Base-by-base conservation (phyloP, 345 rosid species). In the Eucalyptus sp. region DNA sequence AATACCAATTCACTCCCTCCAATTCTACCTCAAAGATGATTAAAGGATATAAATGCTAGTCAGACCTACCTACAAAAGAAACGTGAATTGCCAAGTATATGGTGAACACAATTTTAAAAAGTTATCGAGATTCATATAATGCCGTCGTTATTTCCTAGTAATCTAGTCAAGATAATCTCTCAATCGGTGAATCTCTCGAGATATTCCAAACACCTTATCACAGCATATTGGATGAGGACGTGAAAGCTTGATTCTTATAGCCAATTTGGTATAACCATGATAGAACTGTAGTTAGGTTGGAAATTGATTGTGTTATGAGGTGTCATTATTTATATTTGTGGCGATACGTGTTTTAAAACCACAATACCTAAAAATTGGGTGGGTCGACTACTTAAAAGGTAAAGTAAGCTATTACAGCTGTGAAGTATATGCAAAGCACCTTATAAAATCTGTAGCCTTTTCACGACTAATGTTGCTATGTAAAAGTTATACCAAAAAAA, bases 91-190 rank as follows among this genome's bases (percentile, higher is more conserved):
- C 37, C 76, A 64, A 64, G 0, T 27, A 27, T 60, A n/a, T 15
- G 41, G 41, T 64, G 37, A 64, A 14, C 41, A 7, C 37, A 64
- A n/a, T n/a, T 4, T n/a, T 7, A 52, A 52, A 52, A 52, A 0
- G 58, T 18, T 18, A n/a, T 64, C 5, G 10, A 7, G 0, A 64
- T 7, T 13, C 6, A 64, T 64, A 2, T n/a, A 14, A 15, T 64
- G 76, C 0, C 5, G 0, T 15, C 2, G 0, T 7, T 4, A 14
- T n/a, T n/a, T n/a, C 0, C 3, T n/a, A 1, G 76, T 64, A 64
- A n/a, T 64, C 76, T 64, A n/a, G 0, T n/a, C 10, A 64, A 64
- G 20, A 64, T 14, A 15, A 64, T 13, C 20, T 62, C 71, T 5
- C 33, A 62, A 62, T 29, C 0, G 10, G 33, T 0, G 0, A 62